Percentiles rank a stretch among this genome's conserved stretches.
Evolutionary conservation across 441 rosid species (phyloP).

Genomic region (Isatis lusitanica): DNA sequence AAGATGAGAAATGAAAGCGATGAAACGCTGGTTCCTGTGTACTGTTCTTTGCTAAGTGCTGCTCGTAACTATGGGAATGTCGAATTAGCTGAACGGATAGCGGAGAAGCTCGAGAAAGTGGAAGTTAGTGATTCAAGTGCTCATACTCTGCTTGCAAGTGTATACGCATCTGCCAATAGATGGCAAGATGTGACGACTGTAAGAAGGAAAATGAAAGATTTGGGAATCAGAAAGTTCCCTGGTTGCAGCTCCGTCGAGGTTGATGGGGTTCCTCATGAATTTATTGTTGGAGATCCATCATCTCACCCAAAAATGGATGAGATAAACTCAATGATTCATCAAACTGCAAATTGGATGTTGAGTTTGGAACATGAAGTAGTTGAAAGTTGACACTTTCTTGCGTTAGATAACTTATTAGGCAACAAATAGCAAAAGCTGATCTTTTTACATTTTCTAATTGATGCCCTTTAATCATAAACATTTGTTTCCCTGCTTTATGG

Average conservation of each 20-base stretch:
- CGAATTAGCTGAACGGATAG: conserved; percentile 56
- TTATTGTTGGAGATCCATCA: conserved; percentile 53
- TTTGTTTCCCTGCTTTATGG: not conserved
- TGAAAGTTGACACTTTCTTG: conserved; percentile 7
- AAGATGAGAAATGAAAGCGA: conserved; percentile 37
- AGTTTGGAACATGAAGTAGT: conserved; percentile 22
- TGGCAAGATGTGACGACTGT: conserved; percentile 53
- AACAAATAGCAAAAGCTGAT: not conserved
- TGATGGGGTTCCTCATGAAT: conserved; percentile 50
- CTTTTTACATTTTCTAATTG: not conserved
- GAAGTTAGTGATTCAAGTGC: conserved; percentile 53
- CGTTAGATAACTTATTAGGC: not conserved
- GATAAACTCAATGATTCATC: conserved; percentile 39
- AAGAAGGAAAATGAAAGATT: conserved; percentile 60
- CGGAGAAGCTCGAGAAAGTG: conserved; percentile 41
- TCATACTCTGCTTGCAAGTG: conserved; percentile 59
- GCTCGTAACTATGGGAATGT: conserved; percentile 59
- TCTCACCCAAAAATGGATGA: conserved; percentile 45
- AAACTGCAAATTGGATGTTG: conserved; percentile 15
- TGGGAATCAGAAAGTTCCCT: conserved; percentile 61
- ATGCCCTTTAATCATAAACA: not conserved
- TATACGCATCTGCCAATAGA: conserved; percentile 50
- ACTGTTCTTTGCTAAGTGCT: conserved; percentile 65
- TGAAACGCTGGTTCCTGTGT: conserved; percentile 47
- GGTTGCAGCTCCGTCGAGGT: conserved; percentile 66